Base-by-base conservation (phyloP, 225 moss, liverwort and hornwort species). In the Bryum argenteum region DNA sequence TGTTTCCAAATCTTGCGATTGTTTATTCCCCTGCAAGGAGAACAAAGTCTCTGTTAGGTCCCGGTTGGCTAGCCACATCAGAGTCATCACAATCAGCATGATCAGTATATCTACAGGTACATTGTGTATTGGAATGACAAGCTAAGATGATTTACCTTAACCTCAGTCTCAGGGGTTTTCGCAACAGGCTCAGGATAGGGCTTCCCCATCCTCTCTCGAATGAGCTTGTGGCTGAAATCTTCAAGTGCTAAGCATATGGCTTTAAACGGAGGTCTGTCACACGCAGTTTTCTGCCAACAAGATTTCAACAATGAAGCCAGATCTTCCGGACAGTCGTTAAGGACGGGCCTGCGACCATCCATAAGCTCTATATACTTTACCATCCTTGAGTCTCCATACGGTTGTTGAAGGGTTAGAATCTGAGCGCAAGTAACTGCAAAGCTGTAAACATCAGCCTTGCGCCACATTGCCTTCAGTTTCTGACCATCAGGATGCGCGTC, bases 361-460 rank as follows among this genome's bases (percentile, higher is more conserved):
- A 5, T 41, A 17, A 71, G 37, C 22, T 63, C 52, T 10, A 47
- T 9, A 19, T 66, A 71, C 38, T 71, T 2, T n/a, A 3, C n/a
- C 9, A 0, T 13, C 3, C 21, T 16, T 3, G 18, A 10, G 0
- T 4, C 7, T 17, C 37, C 39, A 14, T 58, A 21, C 10, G 68
- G 69, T 41, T 11, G 38, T 20, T 71, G 16, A 22, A 62, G 21
- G 10, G 57, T 54, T 19, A 71, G 37, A 41, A 77, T 64, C 16
- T 71, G 13, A 2, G 71, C 47, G 21, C 76, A 70, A 33, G 57
- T 77, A 39, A 77, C 56, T 38, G 58, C 71, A 23, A 77, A 77
- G 23, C 55, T 56, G n/a, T 45, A 77, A 28, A 71, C 71, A 58
- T 77, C 71, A 2, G 65, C 70, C 43, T 77, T 55, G 22, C 71